These are phyloP conservation scores for Alternaria tenuissima DNA, from an alignment of 2,329 filamentous ascomycete species.

Conservation along the genomic window DNA sequence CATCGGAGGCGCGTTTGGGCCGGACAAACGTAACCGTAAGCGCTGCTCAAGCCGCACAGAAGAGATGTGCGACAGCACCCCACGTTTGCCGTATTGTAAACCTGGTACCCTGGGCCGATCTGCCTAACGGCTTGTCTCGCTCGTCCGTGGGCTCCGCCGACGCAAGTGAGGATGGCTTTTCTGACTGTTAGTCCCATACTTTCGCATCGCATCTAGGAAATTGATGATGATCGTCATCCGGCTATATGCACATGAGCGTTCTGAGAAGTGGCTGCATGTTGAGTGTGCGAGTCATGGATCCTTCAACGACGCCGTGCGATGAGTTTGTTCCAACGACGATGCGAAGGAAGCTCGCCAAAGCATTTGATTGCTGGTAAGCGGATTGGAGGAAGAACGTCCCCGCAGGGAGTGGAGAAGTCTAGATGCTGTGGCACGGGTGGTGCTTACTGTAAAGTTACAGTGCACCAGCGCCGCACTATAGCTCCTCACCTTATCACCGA, in stretches of 20 bases:
- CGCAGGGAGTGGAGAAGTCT: slow-evolving; percentile 11
- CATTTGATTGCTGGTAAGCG: slow-evolving; percentile 11
- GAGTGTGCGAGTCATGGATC: slow-evolving; percentile 6
- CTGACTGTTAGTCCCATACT: neutral
- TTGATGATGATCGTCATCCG: slow-evolving; percentile 16
- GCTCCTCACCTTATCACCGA: slow-evolving; percentile 23
- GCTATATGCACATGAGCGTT: slow-evolving; percentile 24
- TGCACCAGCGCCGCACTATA: slow-evolving; percentile 3
- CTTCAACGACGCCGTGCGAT: neutral
- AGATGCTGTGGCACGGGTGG: slow-evolving; percentile 14
- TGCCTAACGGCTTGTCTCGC: slow-evolving; percentile 12
- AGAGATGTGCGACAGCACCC: slow-evolving; percentile 4
- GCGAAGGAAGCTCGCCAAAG: slow-evolving; percentile 11
- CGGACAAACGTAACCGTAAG: slow-evolving; percentile 8
- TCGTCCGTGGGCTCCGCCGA: neutral
- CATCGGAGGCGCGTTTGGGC: slow-evolving; percentile 5
- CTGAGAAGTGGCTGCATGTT: slow-evolving; percentile 26
- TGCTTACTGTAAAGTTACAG: slow-evolving; percentile 6
- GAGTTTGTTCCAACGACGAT: slow-evolving; percentile 6
- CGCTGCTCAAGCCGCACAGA: slow-evolving; percentile 2
- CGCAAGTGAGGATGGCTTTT: neutral
- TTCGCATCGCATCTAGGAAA: neutral
- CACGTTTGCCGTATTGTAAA: slow-evolving; percentile 13
- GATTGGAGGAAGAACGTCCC: slow-evolving; percentile 32
- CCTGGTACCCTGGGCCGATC: slow-evolving; percentile 20